Percentiles rank a stretch among this genome's conserved stretches.
These are phyloP conservation scores for Lentinula sp. DNA, from an alignment of 768 basidiomycete species.

Conservation along the genomic window DNA sequence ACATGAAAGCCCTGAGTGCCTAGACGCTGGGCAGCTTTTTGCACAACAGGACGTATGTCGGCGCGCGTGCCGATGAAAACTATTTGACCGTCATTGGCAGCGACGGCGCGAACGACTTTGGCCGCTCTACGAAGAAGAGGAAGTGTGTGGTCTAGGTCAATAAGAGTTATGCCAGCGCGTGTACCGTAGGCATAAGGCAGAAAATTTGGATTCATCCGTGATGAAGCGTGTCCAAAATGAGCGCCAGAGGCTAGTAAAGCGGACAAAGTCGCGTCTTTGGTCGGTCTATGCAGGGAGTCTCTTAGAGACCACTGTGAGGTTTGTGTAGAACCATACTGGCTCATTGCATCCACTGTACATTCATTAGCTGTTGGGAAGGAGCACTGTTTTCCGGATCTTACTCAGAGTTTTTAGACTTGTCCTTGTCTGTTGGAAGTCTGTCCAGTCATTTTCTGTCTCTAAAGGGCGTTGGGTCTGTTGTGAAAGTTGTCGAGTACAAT, in stretches of 20 bases:
- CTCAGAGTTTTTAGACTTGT: constrained; percentile 51
- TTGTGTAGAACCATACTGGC: constrained; percentile 74
- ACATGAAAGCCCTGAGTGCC: constrained; percentile 81
- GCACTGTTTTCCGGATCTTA: constrained; percentile 20
- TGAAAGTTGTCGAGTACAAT: constrained; percentile 10
- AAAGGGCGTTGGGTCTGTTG: constrained; percentile 23
- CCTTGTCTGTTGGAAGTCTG: constrained; percentile 52
- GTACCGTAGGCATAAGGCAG: constrained; percentile 90
- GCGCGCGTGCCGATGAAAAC: constrained; percentile 88
- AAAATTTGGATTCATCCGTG: constrained; percentile 85
- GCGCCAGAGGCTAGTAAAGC: constrained; percentile 90
- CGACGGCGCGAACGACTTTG: constrained; percentile 77
- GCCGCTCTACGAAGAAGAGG: constrained; percentile 89
- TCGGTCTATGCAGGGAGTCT: constrained; percentile 61
- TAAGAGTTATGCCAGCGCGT: constrained; percentile 85
- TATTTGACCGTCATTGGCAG: constrained; percentile 75
- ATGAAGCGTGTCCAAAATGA: constrained; percentile 84
- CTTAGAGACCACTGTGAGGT: constrained; percentile 70
- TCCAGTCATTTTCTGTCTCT: constrained; percentile 58
- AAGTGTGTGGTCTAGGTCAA: constrained; percentile 91
- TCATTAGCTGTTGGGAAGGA: constrained; percentile 11
- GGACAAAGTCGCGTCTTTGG: constrained; percentile 71
- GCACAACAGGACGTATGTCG: constrained; percentile 68
- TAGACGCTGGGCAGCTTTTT: constrained; percentile 74
- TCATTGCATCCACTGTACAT: constrained; percentile 51